Percentiles rank a stretch among this genome's conserved stretches.
Conservation (phyloP, 2,329 filamentous ascomycete species). For the Hypoxylon sp. region DNA sequence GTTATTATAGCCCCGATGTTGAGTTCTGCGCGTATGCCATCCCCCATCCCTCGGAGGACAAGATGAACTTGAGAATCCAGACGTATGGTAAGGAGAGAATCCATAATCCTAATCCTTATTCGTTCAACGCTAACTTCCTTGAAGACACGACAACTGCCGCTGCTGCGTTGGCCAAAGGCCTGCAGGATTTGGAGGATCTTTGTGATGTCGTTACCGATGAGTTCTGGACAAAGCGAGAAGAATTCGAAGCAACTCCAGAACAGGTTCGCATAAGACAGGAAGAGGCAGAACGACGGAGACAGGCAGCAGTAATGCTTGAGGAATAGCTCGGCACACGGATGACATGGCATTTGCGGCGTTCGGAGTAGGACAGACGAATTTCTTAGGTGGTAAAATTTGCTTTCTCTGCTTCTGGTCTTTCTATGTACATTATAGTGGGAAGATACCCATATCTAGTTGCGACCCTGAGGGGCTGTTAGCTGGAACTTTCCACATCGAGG, state of each 20-base stretch:
- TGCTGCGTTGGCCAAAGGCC: slow-evolving; percentile 89
- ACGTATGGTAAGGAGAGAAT: slow-evolving; percentile 81
- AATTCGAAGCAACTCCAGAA: slow-evolving; percentile 63
- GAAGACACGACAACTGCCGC: slow-evolving; percentile 84
- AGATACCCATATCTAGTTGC: slow-evolving; percentile 65
- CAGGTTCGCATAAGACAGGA: slow-evolving; percentile 34
- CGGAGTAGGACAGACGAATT: slow-evolving; percentile 51
- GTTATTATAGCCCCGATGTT: slow-evolving; percentile 83
- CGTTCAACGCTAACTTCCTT: slow-evolving; percentile 20
- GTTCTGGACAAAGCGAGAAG: slow-evolving; percentile 78
- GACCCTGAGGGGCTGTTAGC: slow-evolving; percentile 61
- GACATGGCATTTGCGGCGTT: slow-evolving; percentile 52
- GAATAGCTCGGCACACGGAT: slow-evolving; percentile 18
- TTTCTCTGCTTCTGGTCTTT: slow-evolving; percentile 52
- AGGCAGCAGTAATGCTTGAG: slow-evolving; percentile 11
- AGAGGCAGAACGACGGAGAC: slow-evolving; percentile 23
- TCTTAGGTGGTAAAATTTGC: slow-evolving; percentile 53
- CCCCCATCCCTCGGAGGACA: slow-evolving; percentile 93
- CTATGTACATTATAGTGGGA: slow-evolving; percentile 56
- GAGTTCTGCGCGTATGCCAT: slow-evolving; percentile 99
- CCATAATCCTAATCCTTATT: background rate
- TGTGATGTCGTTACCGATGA: slow-evolving; percentile 96
- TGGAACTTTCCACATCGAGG: slow-evolving; percentile 1
- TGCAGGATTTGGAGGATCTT: slow-evolving; percentile 89
- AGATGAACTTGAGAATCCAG: slow-evolving; percentile 98